phyloP scores from a whole-genome alignment of 169 alveolate genomes.

The Plasmodium gonderi region DNA sequence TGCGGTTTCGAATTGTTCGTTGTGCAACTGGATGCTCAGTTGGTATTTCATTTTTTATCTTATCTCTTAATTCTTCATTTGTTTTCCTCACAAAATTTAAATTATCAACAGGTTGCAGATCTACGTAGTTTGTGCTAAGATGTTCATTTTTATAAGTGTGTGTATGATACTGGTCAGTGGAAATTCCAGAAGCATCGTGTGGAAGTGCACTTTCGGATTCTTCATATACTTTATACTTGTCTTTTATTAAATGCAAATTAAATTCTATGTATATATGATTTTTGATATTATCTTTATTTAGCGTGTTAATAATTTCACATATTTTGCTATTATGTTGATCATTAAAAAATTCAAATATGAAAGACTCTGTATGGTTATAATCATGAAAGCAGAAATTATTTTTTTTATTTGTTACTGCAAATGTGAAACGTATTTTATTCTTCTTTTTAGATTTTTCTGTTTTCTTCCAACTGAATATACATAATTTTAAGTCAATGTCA shows the following conservation, averaged over 20 bases:
- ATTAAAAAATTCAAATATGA: conserved; percentile 36
- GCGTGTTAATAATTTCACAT: conserved; percentile 24
- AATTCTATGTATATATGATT: conserved; percentile 53
- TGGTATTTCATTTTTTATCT: neutral
- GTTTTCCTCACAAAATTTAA: neutral
- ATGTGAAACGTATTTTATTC: conserved; percentile 81
- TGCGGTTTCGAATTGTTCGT: no score
- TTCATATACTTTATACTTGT: conserved; percentile 37
- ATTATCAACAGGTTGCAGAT: no score
- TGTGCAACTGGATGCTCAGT: no score
- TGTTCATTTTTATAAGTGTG: neutral
- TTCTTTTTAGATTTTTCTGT: conserved; percentile 84
- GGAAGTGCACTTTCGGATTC: neutral
- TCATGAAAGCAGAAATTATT: conserved; percentile 73
- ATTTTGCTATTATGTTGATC: conserved; percentile 11
- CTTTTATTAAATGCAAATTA: conserved; percentile 36
- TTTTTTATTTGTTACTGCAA: conserved; percentile 71
- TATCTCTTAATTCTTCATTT: neutral
- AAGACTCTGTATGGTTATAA: conserved; percentile 48
- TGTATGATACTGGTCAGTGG: neutral
- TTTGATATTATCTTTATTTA: conserved; percentile 48
- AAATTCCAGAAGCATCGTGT: neutral
- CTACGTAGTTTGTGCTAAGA: neutral
- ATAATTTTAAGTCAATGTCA: conserved; percentile 48
- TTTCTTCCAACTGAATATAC: conserved; percentile 80